Conservation (phyloP, 179 eudicot genomes). For the Actinidia polygama region DNA sequence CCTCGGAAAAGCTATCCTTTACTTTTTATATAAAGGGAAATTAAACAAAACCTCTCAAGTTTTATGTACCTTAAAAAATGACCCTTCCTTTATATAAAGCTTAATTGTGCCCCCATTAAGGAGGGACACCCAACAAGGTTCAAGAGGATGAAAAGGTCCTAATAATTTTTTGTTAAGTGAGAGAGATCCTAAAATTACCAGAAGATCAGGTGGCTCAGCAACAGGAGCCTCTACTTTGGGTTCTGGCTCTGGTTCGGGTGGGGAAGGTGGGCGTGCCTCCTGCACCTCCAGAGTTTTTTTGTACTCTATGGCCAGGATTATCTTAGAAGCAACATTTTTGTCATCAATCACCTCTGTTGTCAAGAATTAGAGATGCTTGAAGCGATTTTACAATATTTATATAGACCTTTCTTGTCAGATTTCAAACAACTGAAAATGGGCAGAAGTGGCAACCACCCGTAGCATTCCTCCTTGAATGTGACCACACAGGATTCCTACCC, state of each 20-base stretch:
- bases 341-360: slow-evolving; percentile 66
- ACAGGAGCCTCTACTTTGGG: slow-evolving; percentile 65
- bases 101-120: no score
- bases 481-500: no score
- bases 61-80: no score
- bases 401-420: no score
- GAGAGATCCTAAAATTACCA: slow-evolving; percentile 52
- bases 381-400: background rate
- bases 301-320: slow-evolving; percentile 66
- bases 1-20: no score
- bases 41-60: no score
- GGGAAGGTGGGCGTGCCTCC: slow-evolving; percentile 64
- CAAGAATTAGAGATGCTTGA: slow-evolving; percentile 9
- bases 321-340: slow-evolving; percentile 48
- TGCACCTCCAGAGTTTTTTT: slow-evolving; percentile 59
- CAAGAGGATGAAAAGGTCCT: background rate
- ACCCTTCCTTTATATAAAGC: no score
- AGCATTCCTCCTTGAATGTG: no score
- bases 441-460: no score
- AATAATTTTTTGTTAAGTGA: background rate
- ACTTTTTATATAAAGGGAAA: no score
- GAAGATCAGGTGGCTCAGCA: slow-evolving; percentile 75
- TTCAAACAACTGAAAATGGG: background rate
- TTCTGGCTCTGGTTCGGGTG: slow-evolving; percentile 62
- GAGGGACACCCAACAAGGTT: no score